Conservation (phyloP, 2,329 filamentous ascomycete genomes). For the Immersiporthe knoxdaviesiana region DNA sequence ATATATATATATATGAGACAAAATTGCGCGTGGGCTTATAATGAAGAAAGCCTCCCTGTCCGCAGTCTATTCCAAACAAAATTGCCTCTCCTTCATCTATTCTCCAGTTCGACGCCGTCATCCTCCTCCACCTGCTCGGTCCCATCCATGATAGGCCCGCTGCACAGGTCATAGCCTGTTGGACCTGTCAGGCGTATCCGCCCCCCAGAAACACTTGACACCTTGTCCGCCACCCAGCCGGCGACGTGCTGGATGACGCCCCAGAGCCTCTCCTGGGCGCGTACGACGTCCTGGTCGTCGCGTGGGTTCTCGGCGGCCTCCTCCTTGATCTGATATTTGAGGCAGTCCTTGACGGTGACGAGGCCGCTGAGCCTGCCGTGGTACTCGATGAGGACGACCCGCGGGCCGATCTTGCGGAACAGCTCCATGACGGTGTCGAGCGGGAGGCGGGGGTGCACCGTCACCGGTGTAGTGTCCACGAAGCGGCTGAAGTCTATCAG, state of each 20-base stretch:
- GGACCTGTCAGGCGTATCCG: constrained; percentile 55
- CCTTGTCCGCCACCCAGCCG: constrained; percentile 61
- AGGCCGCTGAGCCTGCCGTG: constrained; percentile 81
- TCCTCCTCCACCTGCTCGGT: constrained; percentile 54
- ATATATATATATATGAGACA: too few species aligned
- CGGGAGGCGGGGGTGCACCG: constrained; percentile 86
- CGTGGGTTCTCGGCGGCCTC: constrained; percentile 80
- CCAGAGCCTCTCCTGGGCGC: constrained; percentile 70
- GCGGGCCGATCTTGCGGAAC: constrained; percentile 95
- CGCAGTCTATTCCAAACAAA: neutral
- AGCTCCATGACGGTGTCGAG: constrained; percentile 98
- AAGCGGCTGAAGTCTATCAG: constrained; percentile 82
- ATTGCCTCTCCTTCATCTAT: constrained; percentile 18
- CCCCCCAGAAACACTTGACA: constrained; percentile 58
- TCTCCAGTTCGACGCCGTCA: constrained; percentile 34
- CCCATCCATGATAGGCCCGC: constrained; percentile 51
- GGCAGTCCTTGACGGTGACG: constrained; percentile 94
- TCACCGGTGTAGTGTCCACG: constrained; percentile 85
- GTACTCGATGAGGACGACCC: constrained; percentile 91
- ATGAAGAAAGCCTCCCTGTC: neutral
- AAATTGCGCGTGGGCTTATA: neutral
- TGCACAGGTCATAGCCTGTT: constrained; percentile 40
- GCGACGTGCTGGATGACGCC: constrained; percentile 54
- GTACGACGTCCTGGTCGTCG: constrained; percentile 58
- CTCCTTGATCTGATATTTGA: constrained; percentile 96